Evolutionary conservation across 2,329 filamentous ascomycete genomes (phyloP).

Genomic region (Paracamarosporium sp.): DNA sequence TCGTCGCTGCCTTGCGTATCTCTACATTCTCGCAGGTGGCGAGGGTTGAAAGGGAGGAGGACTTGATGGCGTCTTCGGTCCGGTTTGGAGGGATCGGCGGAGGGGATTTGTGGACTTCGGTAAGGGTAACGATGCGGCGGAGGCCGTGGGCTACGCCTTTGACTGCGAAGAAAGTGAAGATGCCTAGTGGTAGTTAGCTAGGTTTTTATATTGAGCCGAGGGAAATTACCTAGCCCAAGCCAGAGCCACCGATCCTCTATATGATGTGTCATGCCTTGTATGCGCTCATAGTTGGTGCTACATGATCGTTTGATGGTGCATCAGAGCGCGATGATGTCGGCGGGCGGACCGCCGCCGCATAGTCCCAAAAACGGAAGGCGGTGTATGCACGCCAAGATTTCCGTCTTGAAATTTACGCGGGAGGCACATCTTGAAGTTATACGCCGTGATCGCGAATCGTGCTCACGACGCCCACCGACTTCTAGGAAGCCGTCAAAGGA

Average conservation of each 20-base stretch:
- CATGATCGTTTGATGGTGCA: background rate
- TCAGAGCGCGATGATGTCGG: background rate
- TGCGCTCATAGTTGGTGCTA: constrained; percentile 18
- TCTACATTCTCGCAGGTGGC: constrained; percentile 51
- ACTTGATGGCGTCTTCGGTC: constrained; percentile 65
- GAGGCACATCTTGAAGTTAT: constrained; percentile 5
- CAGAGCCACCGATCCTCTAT: constrained; percentile 56
- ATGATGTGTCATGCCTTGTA: constrained; percentile 39
- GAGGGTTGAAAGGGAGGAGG: constrained; percentile 49
- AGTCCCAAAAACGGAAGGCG: background rate
- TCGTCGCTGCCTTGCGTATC: constrained; percentile 49
- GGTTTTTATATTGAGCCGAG: constrained; percentile 48
- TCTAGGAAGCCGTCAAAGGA: background rate
- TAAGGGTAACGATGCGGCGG: constrained; percentile 66
- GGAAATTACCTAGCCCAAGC: constrained; percentile 52
- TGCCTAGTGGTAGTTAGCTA: constrained; percentile 54
- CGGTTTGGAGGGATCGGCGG: constrained; percentile 64
- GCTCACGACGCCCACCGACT: background rate
- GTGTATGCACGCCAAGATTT: constrained; percentile 5
- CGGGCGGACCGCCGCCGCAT: background rate
- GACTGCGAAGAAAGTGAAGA: constrained; percentile 66
- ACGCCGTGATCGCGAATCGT: background rate
- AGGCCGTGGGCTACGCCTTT: constrained; percentile 66
- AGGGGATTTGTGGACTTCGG: constrained; percentile 71
- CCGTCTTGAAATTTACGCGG: constrained; percentile 3